Evolutionary conservation across 2,329 filamentous ascomycete species (phyloP), one percentile per base, ranked within the genome.

Genomic region (Coleophoma eucalyptorum): DNA sequence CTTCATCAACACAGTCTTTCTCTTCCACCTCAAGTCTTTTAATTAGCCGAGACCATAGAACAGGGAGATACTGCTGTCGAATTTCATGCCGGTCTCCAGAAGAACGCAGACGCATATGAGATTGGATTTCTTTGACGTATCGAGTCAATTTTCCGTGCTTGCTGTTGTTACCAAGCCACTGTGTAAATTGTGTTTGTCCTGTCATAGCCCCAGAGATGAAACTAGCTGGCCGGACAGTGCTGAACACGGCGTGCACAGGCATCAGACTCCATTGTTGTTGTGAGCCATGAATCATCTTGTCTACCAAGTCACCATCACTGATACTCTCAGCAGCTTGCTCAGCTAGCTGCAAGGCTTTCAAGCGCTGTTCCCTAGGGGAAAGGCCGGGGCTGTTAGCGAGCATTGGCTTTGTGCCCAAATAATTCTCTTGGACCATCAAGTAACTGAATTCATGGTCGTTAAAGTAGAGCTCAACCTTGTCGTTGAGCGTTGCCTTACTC

Each of bases 191-290:
- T 34, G 90, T 87, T 52, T 79, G 73, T 3, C 81, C 81, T 56
- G 82, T 77, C 59, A 95, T 81, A 61, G 87, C 86, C 38, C 94
- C 94, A 46, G 90, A 82, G 11, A 94, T 78, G 64, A 88, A 96
- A 67, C 90, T 96, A 7, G 94, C 87, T 4, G 94, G 94, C 21
- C 89, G 80, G 20, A 99, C 93, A 49, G 96, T 95, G 65, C 92
- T 96, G 73, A 97, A 97, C 37, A 97, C 80, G 21, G 92, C 94
- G 69, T 99, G 94, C 1, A 90, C 88, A 13, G 94, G 94, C 94
- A 99, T 99, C 55, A 99, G 73, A 65, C 89, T 94, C 94, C 94
- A 99, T 55, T 99, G 94, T 66, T 99, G 94, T 66, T 99, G 94
- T 42, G 90, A 90, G 21, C 94, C 94, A 68, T 99, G 94, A 53